These are phyloP conservation scores for Phytophthora cryptogea DNA, from an alignment of 352 stramenopile species.

Conservation along the genomic window DNA sequence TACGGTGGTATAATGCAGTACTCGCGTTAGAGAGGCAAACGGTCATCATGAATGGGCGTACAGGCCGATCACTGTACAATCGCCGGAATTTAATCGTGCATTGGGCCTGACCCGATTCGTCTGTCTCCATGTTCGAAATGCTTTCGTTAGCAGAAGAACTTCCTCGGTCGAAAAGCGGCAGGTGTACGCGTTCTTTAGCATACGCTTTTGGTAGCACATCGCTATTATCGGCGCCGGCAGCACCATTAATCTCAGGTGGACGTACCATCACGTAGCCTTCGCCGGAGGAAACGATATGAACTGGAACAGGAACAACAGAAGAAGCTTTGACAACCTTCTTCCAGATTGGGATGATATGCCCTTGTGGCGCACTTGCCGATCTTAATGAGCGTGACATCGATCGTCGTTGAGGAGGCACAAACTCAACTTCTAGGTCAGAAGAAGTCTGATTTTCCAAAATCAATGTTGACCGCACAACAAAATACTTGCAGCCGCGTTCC, in stretches of 20 bases:
- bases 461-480: slow-evolving; percentile 82
- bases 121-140: slow-evolving; percentile 27
- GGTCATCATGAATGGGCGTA: slow-evolving; percentile 84
- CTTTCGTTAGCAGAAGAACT: slow-evolving; percentile 35
- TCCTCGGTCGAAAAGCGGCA: slow-evolving; percentile 70
- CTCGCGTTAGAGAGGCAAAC: slow-evolving; percentile 60
- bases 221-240: slow-evolving; percentile 20
- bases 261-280: slow-evolving; percentile 78
- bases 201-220: slow-evolving; percentile 61
- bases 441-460: slow-evolving; percentile 85
- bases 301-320: slow-evolving; percentile 64
- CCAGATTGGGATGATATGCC: slow-evolving; percentile 64
- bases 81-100: slow-evolving; percentile 81
- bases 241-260: slow-evolving; percentile 58
- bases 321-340: slow-evolving; percentile 65
- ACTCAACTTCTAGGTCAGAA: slow-evolving; percentile 86
- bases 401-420: slow-evolving; percentile 61
- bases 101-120: slow-evolving; percentile 40
- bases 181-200: slow-evolving; percentile 71
- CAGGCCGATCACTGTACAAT: slow-evolving; percentile 72
- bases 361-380: slow-evolving; percentile 31
- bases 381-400: slow-evolving; percentile 41
- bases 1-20: slow-evolving; percentile 70
- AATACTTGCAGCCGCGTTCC: slow-evolving; percentile 87
- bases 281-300: slow-evolving; percentile 74